Conservation (phyloP, 2,329 filamentous ascomycete species). For the Penicillium capsulatum region DNA sequence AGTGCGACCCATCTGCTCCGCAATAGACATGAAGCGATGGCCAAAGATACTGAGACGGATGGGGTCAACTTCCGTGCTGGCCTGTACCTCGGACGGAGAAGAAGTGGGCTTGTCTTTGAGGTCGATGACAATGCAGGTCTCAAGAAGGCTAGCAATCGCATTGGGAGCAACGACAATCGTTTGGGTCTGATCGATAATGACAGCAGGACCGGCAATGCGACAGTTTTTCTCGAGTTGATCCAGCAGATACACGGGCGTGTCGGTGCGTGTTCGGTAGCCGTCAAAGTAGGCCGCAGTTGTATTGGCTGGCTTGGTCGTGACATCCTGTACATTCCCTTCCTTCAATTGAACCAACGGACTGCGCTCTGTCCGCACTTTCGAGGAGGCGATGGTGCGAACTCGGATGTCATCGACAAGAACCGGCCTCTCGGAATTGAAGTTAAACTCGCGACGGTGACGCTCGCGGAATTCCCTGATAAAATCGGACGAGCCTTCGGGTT, state of each 20-base stretch:
- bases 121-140: constrained; percentile 87
- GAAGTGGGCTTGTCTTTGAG: constrained; percentile 56
- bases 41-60: constrained; percentile 54
- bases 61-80: constrained; percentile 41
- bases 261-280: constrained; percentile 25
- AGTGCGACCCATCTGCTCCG: constrained; percentile 57
- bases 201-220: constrained; percentile 62
- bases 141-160: constrained; percentile 69
- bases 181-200: constrained; percentile 69
- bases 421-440: constrained; percentile 79
- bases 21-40: constrained; percentile 57
- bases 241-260: constrained; percentile 37
- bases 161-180: constrained; percentile 85
- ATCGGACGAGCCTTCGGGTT: constrained; percentile 72
- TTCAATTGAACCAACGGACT: constrained; percentile 65
- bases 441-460: constrained; percentile 87
- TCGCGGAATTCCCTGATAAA: constrained; percentile 79
- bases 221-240: constrained; percentile 32
- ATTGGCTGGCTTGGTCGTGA: constrained; percentile 56
- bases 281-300: constrained; percentile 37
- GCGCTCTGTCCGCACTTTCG: constrained; percentile 58
- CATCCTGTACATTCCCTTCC: constrained; percentile 47
- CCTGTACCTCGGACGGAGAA: constrained; percentile 12
- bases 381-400: constrained; percentile 74
- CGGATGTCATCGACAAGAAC: constrained; percentile 88